Conservation (phyloP, 768 basidiomycete species). For the Mycena maculata region DNA sequence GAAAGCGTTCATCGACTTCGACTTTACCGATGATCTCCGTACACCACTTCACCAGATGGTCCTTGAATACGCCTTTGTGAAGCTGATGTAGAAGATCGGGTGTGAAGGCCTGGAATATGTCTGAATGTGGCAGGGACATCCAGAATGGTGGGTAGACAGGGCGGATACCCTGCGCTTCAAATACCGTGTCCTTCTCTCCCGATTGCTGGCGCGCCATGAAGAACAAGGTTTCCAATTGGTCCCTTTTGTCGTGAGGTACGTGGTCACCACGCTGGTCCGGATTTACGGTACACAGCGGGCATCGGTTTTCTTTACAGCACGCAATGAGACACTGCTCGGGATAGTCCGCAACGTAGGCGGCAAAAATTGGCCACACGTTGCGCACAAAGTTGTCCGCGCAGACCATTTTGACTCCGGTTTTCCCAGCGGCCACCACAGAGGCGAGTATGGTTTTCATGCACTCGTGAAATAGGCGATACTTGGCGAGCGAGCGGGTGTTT, state of each 20-base stretch:
- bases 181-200: conserved; percentile 26
- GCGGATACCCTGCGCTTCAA: conserved; percentile 30
- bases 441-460: conserved; percentile 41
- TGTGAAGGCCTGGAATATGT: conserved; percentile 54
- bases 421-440: conserved; percentile 33
- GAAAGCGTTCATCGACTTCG: conserved; percentile 50
- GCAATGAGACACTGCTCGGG: conserved; percentile 8
- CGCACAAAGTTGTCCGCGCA: conserved; percentile 18
- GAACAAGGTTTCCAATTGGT: not conserved
- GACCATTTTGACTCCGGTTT: conserved; percentile 28
- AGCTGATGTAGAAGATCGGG: conserved; percentile 62
- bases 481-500: conserved; percentile 24
- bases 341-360: conserved; percentile 24
- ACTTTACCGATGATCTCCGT: conserved; percentile 34
- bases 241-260: not conserved
- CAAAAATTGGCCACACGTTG: conserved; percentile 24
- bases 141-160: conserved; percentile 50
- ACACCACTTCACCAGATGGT: conserved; percentile 54
- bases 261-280: conserved; percentile 32
- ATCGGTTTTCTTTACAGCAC: conserved; percentile 29
- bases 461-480: conserved; percentile 47
- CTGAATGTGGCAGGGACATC: conserved; percentile 49
- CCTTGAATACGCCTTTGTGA: conserved; percentile 60
- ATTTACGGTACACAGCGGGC: not conserved
- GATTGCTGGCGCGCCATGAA: conserved; percentile 35